Conservation (phyloP, 768 basidiomycete species). For the Mycena kentingensis region DNA sequence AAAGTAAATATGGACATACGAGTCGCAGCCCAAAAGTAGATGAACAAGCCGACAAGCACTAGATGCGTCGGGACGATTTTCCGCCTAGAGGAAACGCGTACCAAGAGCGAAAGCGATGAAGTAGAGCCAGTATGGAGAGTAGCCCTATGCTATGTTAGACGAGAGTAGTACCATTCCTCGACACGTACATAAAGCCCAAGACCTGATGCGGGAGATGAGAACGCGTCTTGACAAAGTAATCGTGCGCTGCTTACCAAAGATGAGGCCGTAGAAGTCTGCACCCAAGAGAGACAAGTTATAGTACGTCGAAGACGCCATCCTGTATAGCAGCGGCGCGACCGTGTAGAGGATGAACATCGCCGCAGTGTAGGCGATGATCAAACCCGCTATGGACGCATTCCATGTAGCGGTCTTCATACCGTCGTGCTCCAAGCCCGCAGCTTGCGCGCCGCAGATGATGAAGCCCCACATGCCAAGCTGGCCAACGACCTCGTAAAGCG, state of each 20-base stretch:
- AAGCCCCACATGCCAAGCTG: slow-evolving; percentile 86
- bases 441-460: slow-evolving; percentile 77
- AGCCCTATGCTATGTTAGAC: slow-evolving; percentile 53
- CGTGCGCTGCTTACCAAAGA: slow-evolving; percentile 58
- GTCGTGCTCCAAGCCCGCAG: slow-evolving; percentile 71
- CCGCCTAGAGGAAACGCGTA: no score
- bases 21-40: slow-evolving; percentile 85
- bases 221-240: slow-evolving; percentile 4
- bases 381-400: slow-evolving; percentile 66
- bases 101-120: slow-evolving; percentile 75
- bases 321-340: slow-evolving; percentile 81
- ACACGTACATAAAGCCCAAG: slow-evolving; percentile 53
- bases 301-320: slow-evolving; percentile 82
- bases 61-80: no score
- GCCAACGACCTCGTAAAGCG: slow-evolving; percentile 85
- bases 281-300: slow-evolving; percentile 86
- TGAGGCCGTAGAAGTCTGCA: slow-evolving; percentile 83
- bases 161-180: background rate
- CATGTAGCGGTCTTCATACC: slow-evolving; percentile 67
- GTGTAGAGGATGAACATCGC: slow-evolving; percentile 89
- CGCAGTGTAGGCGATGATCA: slow-evolving; percentile 43
- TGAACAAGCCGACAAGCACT: slow-evolving; percentile 71
- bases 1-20: slow-evolving; percentile 51
- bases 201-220: no score
- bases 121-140: slow-evolving; percentile 85